phyloP scores from a whole-genome alignment of 768 basidiomycete species.

The Auriscalpium orientale region DNA sequence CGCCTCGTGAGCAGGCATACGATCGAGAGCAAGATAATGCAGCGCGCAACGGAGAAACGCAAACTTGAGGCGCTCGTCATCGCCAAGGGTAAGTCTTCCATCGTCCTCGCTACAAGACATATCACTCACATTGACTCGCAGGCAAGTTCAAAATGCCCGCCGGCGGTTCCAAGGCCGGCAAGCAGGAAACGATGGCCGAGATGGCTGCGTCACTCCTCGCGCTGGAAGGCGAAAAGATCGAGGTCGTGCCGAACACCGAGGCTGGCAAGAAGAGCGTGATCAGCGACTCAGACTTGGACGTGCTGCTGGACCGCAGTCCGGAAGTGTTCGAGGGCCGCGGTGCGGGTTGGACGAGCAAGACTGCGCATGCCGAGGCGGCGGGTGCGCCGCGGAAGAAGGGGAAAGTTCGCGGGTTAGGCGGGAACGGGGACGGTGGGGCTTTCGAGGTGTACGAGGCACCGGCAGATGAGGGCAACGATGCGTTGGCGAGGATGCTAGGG shows the following conservation, averaged over 20 bases:
- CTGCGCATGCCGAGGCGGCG: constrained; percentile 14
- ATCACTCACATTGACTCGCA: constrained; percentile 15
- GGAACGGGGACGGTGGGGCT: constrained; percentile 37
- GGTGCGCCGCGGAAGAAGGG: constrained; percentile 5
- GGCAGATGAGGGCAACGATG: constrained; percentile 54
- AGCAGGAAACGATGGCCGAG: constrained; percentile 65
- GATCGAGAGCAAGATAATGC: constrained; percentile 87
- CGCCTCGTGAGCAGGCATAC: constrained; percentile 82
- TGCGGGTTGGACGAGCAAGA: constrained; percentile 64
- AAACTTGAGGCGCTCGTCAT: constrained; percentile 94
- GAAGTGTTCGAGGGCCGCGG: constrained; percentile 66
- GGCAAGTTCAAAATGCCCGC: constrained; percentile 82
- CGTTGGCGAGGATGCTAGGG: constrained; percentile 62
- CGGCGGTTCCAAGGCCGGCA: constrained; percentile 33
- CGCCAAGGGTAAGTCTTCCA: constrained; percentile 57
- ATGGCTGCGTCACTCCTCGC: constrained; percentile 71
- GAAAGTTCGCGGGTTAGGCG: neutral
- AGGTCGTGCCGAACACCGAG: constrained; percentile 70
- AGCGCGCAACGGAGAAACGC: constrained; percentile 78
- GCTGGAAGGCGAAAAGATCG: constrained; percentile 85
- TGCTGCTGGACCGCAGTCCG: constrained; percentile 71
- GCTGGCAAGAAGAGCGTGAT: constrained; percentile 67
- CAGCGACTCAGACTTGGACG: constrained; percentile 72
- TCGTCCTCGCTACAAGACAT: neutral
- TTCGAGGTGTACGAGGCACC: constrained; percentile 78